phyloP scores from a whole-genome alignment of 176 grass and related monocot genomes.

The Olyra latifolia region DNA sequence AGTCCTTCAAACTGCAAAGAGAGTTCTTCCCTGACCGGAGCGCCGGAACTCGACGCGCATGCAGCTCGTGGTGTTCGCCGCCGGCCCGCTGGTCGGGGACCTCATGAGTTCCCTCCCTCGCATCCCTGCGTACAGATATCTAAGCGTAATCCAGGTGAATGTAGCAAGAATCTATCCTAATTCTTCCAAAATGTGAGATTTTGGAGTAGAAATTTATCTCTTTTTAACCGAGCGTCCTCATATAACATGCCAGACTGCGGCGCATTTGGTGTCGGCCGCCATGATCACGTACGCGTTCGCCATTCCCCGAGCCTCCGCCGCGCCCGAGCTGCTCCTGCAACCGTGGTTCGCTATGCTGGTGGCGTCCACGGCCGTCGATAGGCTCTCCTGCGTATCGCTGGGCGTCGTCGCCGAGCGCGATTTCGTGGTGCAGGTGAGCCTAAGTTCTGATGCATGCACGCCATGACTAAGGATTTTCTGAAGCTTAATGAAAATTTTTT shows the following conservation, averaged over 20 bases:
- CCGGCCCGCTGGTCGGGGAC: conserved; percentile 51
- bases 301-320: not conserved
- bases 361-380: conserved; percentile 48
- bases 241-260: conserved; percentile 37
- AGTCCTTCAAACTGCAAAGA: not conserved
- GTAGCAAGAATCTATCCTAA: not conserved
- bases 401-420: conserved; percentile 56
- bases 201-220: not conserved
- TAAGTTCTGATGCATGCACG: no score
- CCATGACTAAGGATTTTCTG: no score
- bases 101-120: conserved; percentile 54
- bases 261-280: conserved; percentile 51
- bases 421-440: conserved; percentile 46
- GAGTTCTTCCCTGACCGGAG: not conserved
- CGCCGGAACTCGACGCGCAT: conserved; percentile 19
- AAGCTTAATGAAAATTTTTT: not conserved
- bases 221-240: not conserved
- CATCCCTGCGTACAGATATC: conserved; percentile 38
- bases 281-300: conserved; percentile 50
- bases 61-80: conserved; percentile 47
- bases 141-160: conserved; percentile 49
- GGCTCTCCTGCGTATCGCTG: conserved; percentile 47
- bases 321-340: conserved; percentile 33
- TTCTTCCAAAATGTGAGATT: not conserved
- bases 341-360: conserved; percentile 63